phyloP scores from a whole-genome alignment of 441 rosid genomes.

The Adansonia madagascariensis region DNA sequence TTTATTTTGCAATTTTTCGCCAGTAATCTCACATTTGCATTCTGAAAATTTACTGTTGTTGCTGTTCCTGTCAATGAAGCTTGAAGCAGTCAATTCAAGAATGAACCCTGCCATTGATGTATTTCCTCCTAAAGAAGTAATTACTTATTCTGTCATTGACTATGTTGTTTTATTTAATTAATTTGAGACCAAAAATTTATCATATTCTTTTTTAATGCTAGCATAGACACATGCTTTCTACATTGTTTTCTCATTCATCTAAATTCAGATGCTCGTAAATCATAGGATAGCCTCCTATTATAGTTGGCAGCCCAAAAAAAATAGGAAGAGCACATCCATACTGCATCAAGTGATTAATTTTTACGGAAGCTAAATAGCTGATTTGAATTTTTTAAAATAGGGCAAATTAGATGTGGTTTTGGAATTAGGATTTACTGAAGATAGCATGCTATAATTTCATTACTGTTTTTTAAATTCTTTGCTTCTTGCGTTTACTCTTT shows the following conservation, averaged over 20 bases:
- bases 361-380: neutral
- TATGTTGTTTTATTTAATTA: neutral
- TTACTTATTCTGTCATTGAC: constrained; percentile 19
- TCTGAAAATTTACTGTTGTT: constrained; percentile 29
- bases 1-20: neutral
- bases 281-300: neutral
- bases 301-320: neutral
- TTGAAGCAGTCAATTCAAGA: constrained; percentile 75
- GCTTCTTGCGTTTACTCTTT: neutral
- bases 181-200: neutral
- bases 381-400: neutral
- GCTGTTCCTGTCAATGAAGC: constrained; percentile 91
- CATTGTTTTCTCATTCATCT: neutral
- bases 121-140: constrained; percentile 74
- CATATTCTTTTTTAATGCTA: neutral
- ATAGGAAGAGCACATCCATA: neutral
- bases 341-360: neutral
- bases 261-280: neutral
- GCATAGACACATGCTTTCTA: neutral
- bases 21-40: neutral
- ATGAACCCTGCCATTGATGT: constrained; percentile 59
- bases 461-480: neutral
- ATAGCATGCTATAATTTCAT: neutral
- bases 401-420: neutral
- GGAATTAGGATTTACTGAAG: neutral